A percentile compares a stretch with the other conserved stretches of the same genome.
These are phyloP conservation scores for Didymella pinodella DNA, from an alignment of 2,329 filamentous ascomycete genomes.

Conservation along the genomic window DNA sequence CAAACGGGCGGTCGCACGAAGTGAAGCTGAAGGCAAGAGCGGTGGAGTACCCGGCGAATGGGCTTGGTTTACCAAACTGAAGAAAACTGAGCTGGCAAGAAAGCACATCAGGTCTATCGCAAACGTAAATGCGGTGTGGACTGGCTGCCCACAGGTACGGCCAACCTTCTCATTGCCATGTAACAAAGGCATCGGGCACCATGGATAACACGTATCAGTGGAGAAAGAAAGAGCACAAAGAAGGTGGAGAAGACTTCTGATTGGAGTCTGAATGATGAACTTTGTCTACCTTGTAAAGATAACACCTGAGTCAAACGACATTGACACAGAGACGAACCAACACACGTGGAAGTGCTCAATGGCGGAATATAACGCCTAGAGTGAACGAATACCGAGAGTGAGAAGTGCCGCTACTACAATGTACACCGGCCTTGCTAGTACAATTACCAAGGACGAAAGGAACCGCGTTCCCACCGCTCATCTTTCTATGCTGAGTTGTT, in stretches of 20 bases:
- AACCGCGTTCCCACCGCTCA: neutral
- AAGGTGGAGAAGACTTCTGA: neutral
- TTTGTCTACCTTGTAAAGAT: neutral
- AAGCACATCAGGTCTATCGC: neutral
- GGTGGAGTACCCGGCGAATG: neutral
- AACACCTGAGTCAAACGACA: constrained; percentile 7
- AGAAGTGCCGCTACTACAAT: neutral
- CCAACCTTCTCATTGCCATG: neutral
- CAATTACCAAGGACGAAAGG: neutral
- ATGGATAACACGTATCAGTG: neutral
- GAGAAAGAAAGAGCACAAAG: neutral
- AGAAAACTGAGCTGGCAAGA: neutral
- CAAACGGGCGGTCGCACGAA: constrained; percentile 7
- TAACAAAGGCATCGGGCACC: neutral
- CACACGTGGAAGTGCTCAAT: neutral
- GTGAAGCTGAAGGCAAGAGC: constrained; percentile 15
- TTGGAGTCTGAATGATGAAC: constrained; percentile 3
- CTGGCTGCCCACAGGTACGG: neutral
- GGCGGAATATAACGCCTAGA: no score
- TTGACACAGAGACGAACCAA: neutral
- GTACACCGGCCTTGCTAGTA: neutral
- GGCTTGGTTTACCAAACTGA: neutral
- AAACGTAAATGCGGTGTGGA: neutral
- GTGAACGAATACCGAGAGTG: neutral
- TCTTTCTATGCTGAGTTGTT: constrained; percentile 12